Conservation (phyloP, 768 basidiomycete genomes). For the Termitomyces sp. region DNA sequence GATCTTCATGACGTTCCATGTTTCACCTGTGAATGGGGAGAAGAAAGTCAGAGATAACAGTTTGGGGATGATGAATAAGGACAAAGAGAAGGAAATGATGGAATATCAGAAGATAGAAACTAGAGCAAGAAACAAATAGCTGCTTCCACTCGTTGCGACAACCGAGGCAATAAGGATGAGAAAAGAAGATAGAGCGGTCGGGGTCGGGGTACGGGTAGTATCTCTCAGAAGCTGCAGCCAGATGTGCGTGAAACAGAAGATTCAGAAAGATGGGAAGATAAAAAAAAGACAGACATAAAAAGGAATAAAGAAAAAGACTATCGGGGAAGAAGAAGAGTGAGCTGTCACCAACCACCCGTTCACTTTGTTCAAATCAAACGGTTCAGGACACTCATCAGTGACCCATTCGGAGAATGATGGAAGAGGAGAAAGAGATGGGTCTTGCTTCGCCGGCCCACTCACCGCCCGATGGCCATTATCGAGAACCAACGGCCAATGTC, state of each 20-base stretch:
- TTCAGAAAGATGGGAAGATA: background rate
- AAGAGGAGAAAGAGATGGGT: background rate
- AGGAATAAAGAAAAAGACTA: background rate
- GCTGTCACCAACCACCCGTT: background rate
- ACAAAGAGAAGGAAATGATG: background rate
- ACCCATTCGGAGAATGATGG: background rate
- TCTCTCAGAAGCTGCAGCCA: background rate
- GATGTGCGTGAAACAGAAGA: background rate
- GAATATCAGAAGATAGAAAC: background rate
- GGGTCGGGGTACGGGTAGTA: too few relatives aligned
- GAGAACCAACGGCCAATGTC: background rate
- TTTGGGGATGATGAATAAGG: background rate
- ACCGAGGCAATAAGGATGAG: background rate
- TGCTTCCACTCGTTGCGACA: background rate
- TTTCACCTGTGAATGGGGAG: slow-evolving; percentile 68
- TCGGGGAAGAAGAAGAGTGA: background rate
- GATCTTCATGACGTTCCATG: slow-evolving; percentile 99
- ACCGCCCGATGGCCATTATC: background rate
- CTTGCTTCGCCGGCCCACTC: background rate
- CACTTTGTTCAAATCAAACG: background rate
- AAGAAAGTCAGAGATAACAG: background rate
- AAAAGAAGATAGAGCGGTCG: background rate
- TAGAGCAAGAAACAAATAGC: too few relatives aligned
- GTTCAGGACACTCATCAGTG: background rate
- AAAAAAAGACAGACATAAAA: background rate